Percentiles rank a stretch among this genome's conserved stretches.
Conservation (phyloP, 257 asterid species). For the Ilex asprella region DNA sequence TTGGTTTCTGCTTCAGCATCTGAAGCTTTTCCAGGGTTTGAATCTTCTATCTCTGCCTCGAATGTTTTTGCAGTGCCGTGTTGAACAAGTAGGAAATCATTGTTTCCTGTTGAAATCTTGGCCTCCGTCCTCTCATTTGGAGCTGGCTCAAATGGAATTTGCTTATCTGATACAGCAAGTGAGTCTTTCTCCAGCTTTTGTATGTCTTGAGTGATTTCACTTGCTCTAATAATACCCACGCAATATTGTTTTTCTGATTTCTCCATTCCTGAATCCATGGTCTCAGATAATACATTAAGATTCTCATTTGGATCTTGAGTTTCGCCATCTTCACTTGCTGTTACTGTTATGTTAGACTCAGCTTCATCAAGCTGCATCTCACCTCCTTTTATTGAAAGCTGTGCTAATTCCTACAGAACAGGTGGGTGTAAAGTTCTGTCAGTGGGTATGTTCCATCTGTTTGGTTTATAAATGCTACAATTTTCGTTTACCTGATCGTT, state of each 20-base stretch:
- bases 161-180: slow-evolving; percentile 17
- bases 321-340: slow-evolving; percentile 16
- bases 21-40: too few relatives aligned
- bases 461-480: slow-evolving; percentile 6
- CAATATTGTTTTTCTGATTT: slow-evolving; percentile 10
- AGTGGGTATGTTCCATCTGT: slow-evolving; percentile 4
- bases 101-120: slow-evolving; percentile 16
- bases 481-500: slow-evolving; percentile 27
- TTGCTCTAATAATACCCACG: slow-evolving; percentile 8
- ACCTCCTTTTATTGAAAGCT: slow-evolving; percentile 12
- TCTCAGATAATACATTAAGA: slow-evolving; percentile 13
- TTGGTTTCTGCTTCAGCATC: too few relatives aligned
- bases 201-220: slow-evolving; percentile 13
- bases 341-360: slow-evolving; percentile 6
- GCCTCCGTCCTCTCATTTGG: slow-evolving; percentile 4
- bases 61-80: too few relatives aligned
- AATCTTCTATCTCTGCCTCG: too few relatives aligned
- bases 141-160: slow-evolving; percentile 21
- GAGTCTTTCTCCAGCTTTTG: slow-evolving; percentile 14
- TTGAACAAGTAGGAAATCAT: background rate
- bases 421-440: background rate
- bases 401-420: slow-evolving; percentile 29
- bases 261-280: slow-evolving; percentile 18
- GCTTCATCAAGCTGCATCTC: slow-evolving; percentile 20
- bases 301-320: slow-evolving; percentile 16